Evolutionary conservation across 495 filamentous ascomycete genomes (phyloP), one percentile per base, ranked within the genome.

Genomic region (Lophium mytilinum): DNA sequence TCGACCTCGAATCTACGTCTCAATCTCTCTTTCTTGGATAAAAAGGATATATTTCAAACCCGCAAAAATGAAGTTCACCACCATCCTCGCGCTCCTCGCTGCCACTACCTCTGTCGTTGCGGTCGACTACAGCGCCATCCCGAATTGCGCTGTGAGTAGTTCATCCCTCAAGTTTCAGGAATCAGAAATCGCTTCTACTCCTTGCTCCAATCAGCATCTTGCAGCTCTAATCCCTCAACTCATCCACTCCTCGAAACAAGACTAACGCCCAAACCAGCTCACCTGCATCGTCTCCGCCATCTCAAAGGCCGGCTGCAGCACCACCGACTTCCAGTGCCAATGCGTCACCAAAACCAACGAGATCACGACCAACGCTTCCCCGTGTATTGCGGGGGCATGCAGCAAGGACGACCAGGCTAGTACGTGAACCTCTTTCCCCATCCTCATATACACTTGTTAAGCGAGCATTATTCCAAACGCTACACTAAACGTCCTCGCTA

Each of bases 301-400:
- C 61, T 24, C 46, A 33, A 52, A 53, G 9, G 40, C 64, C 30
- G 57, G 54, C 21, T 72, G 69, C 61, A 12, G 12, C 17, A 17
- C 58, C 37, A 61, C 55, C 11, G 68, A 72, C 52, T 56, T 42
- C 37, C 42, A 53, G 7, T 72, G 69, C 66, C 66, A 69, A 50
- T 72, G 69, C 67, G 68, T 66, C 18, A 68, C 62, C 1, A 63
- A 64, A 37, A n/a, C 35, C 33, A 50, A 55, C 15, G 56, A 36
- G 30, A 70, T 72, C 61, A 53, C 57, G 8, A 34, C 45, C 1
- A 9, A 14, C 18, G 58, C 58, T 14, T 57, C 66, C 9, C 52
- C 50, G 2, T 72, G 69, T 48, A 43, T 72, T 6, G 58, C 61
- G 39, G 11, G 36, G 19, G 60, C 43, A 37, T 66, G 62, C 52